Conservation (phyloP, 345 rosid species). For the Clausena lansium region DNA sequence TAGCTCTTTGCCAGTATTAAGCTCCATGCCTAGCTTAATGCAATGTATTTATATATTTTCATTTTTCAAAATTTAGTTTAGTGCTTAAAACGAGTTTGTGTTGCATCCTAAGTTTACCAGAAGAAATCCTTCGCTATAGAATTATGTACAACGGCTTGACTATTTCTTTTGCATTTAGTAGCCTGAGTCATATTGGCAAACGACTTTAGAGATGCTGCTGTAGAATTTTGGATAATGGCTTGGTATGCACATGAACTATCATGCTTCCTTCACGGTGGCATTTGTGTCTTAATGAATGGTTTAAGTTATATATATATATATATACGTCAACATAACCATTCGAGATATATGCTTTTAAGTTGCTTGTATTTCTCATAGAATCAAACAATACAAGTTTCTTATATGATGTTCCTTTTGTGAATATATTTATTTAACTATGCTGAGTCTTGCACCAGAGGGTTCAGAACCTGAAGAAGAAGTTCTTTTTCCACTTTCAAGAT, state of each 20-base stretch:
- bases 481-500: constrained; percentile 92
- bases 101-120: neutral
- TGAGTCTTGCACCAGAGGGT: constrained; percentile 53
- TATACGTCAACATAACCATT: neutral
- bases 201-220: neutral
- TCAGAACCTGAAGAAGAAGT: constrained; percentile 85
- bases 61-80: neutral
- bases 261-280: neutral
- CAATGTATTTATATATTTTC: too few species aligned
- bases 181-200: neutral
- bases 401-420: constrained; percentile 1
- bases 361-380: neutral
- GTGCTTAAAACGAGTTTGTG: neutral
- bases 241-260: neutral
- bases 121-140: neutral
- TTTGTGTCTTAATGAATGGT: neutral
- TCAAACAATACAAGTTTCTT: constrained; percentile 1
- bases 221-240: neutral
- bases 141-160: neutral
- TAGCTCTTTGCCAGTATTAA: neutral
- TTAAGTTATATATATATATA: neutral
- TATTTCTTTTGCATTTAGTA: neutral
- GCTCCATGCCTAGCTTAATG: neutral
- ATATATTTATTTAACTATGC: constrained; percentile 24
- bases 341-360: neutral